A percentile compares a stretch with the other conserved stretches of the same genome.
Evolutionary conservation across 495 filamentous ascomycete genomes (phyloP).

Genomic region (Talaromyces liani): DNA sequence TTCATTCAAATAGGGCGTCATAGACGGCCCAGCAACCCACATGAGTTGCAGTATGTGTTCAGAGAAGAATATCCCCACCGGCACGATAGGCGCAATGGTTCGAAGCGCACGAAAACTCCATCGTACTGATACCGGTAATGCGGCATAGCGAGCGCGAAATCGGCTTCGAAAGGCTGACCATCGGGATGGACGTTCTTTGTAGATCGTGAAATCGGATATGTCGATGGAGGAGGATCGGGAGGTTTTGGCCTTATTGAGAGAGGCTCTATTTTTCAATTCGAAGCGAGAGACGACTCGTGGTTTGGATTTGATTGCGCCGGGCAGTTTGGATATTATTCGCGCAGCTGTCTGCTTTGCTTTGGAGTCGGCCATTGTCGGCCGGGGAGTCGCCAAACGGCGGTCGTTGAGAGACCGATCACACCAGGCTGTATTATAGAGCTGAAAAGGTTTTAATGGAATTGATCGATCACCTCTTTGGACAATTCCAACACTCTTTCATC

Average conservation of each 20-base stretch:
- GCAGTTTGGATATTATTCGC: neutral
- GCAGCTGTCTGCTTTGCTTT: conserved; percentile 4
- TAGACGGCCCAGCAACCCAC: conserved; percentile 59
- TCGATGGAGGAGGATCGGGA: neutral
- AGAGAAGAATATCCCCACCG: conserved; percentile 57
- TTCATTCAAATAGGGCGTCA: conserved; percentile 72
- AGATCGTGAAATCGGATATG: neutral
- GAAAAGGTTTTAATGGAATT: neutral
- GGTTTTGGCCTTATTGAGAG: neutral
- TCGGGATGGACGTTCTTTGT: neutral
- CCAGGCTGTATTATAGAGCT: neutral
- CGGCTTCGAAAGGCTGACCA: conserved; percentile 19
- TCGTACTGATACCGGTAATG: conserved; percentile 25
- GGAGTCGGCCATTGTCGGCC: conserved; percentile 5
- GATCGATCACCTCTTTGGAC: neutral
- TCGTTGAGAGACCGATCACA: neutral
- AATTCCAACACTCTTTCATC: neutral
- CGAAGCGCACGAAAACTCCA: conserved; percentile 32
- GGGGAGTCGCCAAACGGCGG: neutral
- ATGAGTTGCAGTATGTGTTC: conserved; percentile 54
- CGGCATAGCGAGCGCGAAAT: conserved; percentile 25
- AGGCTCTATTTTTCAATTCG: neutral
- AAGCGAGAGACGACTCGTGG: conserved; percentile 1
- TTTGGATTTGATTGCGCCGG: neutral
- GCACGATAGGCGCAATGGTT: conserved; percentile 51